Base-by-base conservation (phyloP, 495 filamentous ascomycete species). In the Podospora pseudopauciseta region DNA sequence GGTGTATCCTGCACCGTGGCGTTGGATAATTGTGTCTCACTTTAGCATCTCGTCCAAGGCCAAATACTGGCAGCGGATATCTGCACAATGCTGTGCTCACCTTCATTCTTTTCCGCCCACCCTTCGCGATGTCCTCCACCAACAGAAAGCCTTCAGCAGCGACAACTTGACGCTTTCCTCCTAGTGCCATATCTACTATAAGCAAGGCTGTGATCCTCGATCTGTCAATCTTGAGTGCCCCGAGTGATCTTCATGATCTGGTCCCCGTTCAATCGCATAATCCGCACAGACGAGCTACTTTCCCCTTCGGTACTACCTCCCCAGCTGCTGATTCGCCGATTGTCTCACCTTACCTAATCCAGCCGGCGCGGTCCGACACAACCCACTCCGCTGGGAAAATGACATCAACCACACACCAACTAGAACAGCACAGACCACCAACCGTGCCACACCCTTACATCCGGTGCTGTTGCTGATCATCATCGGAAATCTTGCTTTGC, bases 1-100 rank as follows among this genome's bases (percentile, higher is more conserved):
- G 5, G 9, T 49, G 19, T 23, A 59, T 34, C 23, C 60, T n/a
- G 60, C 60, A 62, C 60, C 60, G 60, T 62, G 60, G 60, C 60
- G 60, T 27, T 62, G 60, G 60, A 27, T 26, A 28, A 26, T 28
- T 16, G 23, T 62, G 60, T 62, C 60, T 62, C 60, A 62, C 16
- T 32, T 6, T 15, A 59, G 56, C 56, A 32, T 5, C 56, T 23
- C 5, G 1, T 59, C 19, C 19, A 23, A 32, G 26, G 30, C 4
- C 23, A 34, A 18, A 34, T 28, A 62, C 13, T 28, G 27, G 60
- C 26, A 62, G 60, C 23, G 60, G 55, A 26, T 58, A 58, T 58
- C 55, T 58, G 55, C 55, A 58, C 23, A 26, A 19, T 23, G 55
- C 23, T 49, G 39, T 49, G 39, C 39, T 49, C 9, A 49, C 39